Evolutionary conservation across 257 asterid species (phyloP).

Genomic region (Parsonsia alboflavescens): DNA sequence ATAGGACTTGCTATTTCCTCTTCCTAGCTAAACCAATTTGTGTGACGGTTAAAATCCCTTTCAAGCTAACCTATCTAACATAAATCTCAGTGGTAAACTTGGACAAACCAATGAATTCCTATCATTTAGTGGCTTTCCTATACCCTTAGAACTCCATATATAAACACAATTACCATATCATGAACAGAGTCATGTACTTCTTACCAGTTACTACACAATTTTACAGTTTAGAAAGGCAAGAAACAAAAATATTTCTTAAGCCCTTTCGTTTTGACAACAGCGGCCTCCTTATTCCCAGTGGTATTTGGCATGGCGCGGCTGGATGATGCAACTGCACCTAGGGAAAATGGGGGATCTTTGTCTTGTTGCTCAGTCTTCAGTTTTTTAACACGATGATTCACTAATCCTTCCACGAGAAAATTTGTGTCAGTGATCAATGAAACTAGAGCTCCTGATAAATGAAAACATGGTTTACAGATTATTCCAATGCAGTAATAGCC

Average conservation of each 20-base stretch:
- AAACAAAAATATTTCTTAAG: conserved; percentile 48
- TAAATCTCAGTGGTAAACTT: neutral
- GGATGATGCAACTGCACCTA: conserved; percentile 14
- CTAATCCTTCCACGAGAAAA: conserved; percentile 1
- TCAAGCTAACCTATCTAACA: neutral
- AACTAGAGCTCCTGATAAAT: conserved; percentile 14
- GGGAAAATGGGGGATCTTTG: conserved; percentile 31
- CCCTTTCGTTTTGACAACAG: conserved; percentile 33
- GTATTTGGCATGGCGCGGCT: conserved; percentile 10
- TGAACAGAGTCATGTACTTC: neutral
- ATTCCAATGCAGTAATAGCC: neutral
- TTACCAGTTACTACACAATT: neutral
- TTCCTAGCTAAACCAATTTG: neutral
- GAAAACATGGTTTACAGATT: neutral
- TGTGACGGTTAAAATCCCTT: neutral
- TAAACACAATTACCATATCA: neutral
- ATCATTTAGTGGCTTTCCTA: neutral
- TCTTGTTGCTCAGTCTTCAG: conserved; percentile 26
- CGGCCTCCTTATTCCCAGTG: conserved; percentile 28
- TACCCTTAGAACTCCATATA: neutral
- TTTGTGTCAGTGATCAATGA: conserved; percentile 11
- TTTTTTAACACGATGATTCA: conserved; percentile 24
- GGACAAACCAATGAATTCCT: neutral
- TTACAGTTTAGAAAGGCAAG: conserved; percentile 32
- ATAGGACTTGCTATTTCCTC: neutral